Evolutionary conservation across 2,329 filamentous ascomycete genomes (phyloP).

Genomic region (Pseudofabraea citricarpa): DNA sequence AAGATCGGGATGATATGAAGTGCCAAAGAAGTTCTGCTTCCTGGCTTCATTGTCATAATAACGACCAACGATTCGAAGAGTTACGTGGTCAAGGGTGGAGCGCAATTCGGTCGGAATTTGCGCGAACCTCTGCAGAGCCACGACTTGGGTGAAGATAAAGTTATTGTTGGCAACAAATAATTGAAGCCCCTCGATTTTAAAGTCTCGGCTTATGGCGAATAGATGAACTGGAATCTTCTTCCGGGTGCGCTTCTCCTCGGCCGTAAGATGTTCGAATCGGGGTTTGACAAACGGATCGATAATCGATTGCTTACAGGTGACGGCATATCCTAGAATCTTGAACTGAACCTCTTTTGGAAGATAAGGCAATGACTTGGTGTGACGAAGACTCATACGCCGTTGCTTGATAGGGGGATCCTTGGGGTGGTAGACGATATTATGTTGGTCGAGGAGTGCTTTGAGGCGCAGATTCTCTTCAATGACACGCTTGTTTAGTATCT

Average conservation of each 20-base stretch:
- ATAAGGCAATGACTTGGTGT: slow-evolving; percentile 29
- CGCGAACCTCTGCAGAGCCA: slow-evolving; percentile 43
- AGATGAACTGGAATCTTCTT: slow-evolving; percentile 48
- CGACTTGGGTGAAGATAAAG: slow-evolving; percentile 50
- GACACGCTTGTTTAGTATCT: slow-evolving; percentile 7
- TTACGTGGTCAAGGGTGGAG: slow-evolving; percentile 39
- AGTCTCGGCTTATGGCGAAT: slow-evolving; percentile 45
- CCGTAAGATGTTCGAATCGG: slow-evolving; percentile 38
- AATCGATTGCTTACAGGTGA: slow-evolving; percentile 45
- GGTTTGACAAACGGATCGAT: slow-evolving; percentile 47
- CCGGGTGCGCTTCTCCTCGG: slow-evolving; percentile 34
- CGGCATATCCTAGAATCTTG: slow-evolving; percentile 44
- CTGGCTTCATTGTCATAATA: slow-evolving; percentile 47
- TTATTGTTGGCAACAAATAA: slow-evolving; percentile 47
- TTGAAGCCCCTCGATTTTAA: slow-evolving; percentile 43
- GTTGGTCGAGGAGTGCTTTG: slow-evolving; percentile 7
- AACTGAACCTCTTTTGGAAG: slow-evolving; percentile 50
- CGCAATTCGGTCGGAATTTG: slow-evolving; percentile 40
- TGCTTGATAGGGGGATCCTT: background rate
- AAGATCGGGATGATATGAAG: slow-evolving; percentile 10
- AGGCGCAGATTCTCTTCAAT: slow-evolving; percentile 7
- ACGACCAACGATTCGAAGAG: slow-evolving; percentile 47
- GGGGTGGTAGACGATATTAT: slow-evolving; percentile 5
- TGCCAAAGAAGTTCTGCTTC: slow-evolving; percentile 8
- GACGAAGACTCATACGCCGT: background rate